phyloP scores from a whole-genome alignment of 2,329 filamentous ascomycete species.

The Raffaelea albimanens region DNA sequence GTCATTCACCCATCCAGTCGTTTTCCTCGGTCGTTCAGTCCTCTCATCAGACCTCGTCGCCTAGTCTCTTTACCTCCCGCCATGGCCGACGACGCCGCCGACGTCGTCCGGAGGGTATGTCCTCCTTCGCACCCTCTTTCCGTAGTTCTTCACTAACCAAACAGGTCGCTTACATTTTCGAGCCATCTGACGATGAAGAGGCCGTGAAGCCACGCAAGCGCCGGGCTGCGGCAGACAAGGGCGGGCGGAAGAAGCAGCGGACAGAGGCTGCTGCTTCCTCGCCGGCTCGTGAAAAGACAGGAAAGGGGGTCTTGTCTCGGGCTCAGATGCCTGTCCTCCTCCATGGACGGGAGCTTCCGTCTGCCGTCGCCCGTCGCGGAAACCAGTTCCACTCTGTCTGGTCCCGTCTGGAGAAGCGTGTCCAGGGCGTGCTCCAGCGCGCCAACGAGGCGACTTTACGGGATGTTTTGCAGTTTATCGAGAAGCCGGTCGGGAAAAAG shows the following conservation, averaged over 20 bases:
- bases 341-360: conserved; percentile 40
- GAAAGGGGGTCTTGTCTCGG: conserved; percentile 3
- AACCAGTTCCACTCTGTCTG: conserved; percentile 54
- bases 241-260: conserved; percentile 1
- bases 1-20: no score
- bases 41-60: no score
- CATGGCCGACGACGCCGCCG: background rate
- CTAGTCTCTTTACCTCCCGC: no score
- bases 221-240: background rate
- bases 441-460: conserved; percentile 52
- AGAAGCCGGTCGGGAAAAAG: conserved; percentile 25
- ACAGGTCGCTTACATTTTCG: conserved; percentile 55
- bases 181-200: conserved; percentile 33
- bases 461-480: conserved; percentile 48
- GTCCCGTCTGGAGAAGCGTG: conserved; percentile 51
- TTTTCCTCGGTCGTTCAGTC: no score
- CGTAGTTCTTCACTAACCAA: background rate
- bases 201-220: conserved; percentile 6
- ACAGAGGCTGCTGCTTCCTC: background rate
- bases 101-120: background rate
- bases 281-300: background rate
- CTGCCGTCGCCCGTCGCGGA: conserved; percentile 43
- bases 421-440: conserved; percentile 51
- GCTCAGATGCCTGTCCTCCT: conserved; percentile 43
- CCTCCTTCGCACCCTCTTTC: conserved; percentile 1